Base-by-base conservation (phyloP, 2,329 filamentous ascomycete species). In the Aspergillus piperis region DNA sequence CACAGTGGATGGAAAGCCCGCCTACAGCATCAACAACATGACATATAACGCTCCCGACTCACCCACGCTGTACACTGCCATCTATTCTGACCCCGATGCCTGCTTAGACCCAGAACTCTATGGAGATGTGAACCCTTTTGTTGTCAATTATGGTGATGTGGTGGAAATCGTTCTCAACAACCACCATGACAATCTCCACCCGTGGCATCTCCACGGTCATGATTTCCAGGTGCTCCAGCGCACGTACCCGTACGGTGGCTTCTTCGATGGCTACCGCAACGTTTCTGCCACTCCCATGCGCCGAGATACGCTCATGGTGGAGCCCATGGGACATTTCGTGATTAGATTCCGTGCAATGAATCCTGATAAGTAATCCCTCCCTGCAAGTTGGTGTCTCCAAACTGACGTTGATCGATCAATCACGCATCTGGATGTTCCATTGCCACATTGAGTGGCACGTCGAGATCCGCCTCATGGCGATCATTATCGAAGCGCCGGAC, bases 21-120 rank as follows among this genome's bases (percentile, higher is more conserved):
- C 71, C 27, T 88, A 86, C 62, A 88, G 88, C 76, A 86, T 90
- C 58, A 93, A 94, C 80, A 88, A 90, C 74, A 85, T 91, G 64
- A 91, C 90, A 30, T 96, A 93, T 73, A 83, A 84, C 3, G 58
- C 77, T 0, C 91, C 90, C 52, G 90, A 91, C 72, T 91, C 96
- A 0, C 92, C 92, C 0, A 87, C 89, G 0, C 81, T 96, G 0
- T 96, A 92, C 80, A 91, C 89, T 0, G 90, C 84, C 1, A 80
- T 96, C 3, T 86, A 85, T 0, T 77, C 86, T 1, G 86, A 85
- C 15, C 19, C 62, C 2, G 70, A 77, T 3, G 63, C 82, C 17
- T 84, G 86, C 13, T 81, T 80, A 1, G 81, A 91, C 62, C 79
- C 86, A 0, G 64, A 72, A 2, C 77, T 92, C 4, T 92, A 92